Evolutionary conservation across 2,329 filamentous ascomycete species (phyloP).

Genomic region (Penicillium sclerotigenum): DNA sequence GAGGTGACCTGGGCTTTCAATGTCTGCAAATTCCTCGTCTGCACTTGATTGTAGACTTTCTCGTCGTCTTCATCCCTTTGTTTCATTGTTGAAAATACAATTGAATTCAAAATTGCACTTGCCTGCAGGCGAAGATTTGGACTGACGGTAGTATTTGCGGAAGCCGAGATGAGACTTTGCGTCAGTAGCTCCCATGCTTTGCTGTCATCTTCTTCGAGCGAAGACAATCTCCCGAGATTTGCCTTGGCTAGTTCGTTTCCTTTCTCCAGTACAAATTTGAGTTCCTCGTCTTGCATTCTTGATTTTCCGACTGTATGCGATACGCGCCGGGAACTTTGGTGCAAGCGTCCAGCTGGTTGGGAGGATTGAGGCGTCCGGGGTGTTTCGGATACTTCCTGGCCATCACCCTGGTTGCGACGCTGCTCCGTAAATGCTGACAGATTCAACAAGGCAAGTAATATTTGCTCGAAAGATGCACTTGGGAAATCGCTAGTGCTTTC

Average conservation of each 20-base stretch:
- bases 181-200: conserved; percentile 75
- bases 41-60: conserved; percentile 58
- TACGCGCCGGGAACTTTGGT: conserved; percentile 40
- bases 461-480: conserved; percentile 72
- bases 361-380: conserved; percentile 24
- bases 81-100: conserved; percentile 45
- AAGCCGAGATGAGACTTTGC: conserved; percentile 50
- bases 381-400: conserved; percentile 55
- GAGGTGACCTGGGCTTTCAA: conserved; percentile 60
- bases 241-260: conserved; percentile 69
- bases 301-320: conserved; percentile 42
- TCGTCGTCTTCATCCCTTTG: conserved; percentile 38
- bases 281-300: conserved; percentile 44
- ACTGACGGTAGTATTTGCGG: conserved; percentile 37
- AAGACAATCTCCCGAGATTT: conserved; percentile 71
- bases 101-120: conserved; percentile 58
- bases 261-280: conserved; percentile 64
- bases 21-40: conserved; percentile 68
- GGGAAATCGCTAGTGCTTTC: conserved; percentile 92
- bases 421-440: conserved; percentile 53
- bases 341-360: conserved; percentile 29
- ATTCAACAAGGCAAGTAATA: conserved; percentile 71
- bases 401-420: conserved; percentile 48
- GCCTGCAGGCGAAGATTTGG: conserved; percentile 49
- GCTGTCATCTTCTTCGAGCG: conserved; percentile 57